phyloP scores from a whole-genome alignment of 768 basidiomycete species.

The Amanita thiersii region DNA sequence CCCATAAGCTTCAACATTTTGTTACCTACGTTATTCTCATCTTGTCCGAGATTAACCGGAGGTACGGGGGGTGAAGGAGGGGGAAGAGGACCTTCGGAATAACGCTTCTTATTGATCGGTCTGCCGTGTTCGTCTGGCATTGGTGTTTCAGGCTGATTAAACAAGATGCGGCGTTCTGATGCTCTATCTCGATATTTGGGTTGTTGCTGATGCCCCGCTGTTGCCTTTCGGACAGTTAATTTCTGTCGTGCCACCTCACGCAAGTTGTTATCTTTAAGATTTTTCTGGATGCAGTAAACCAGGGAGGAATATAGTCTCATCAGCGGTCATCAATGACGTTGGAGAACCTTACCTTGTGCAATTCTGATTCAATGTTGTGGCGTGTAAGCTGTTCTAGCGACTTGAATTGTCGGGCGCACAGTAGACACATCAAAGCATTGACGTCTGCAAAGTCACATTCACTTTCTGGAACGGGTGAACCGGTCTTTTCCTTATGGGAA shows the following conservation, averaged over 20 bases:
- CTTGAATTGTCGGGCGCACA: slow-evolving; percentile 94
- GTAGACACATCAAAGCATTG: slow-evolving; percentile 67
- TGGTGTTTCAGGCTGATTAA: slow-evolving; percentile 88
- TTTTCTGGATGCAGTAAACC: slow-evolving; percentile 53
- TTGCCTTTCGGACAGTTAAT: slow-evolving; percentile 34
- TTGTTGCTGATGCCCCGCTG: slow-evolving; percentile 27
- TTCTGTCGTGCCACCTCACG: slow-evolving; percentile 73
- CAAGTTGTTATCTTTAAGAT: slow-evolving; percentile 64
- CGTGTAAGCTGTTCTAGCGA: slow-evolving; percentile 74
- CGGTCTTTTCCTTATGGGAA: slow-evolving; percentile 13
- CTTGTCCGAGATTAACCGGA: slow-evolving; percentile 64
- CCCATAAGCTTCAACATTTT: slow-evolving; percentile 97
- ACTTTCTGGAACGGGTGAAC: slow-evolving; percentile 36
- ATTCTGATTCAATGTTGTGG: slow-evolving; percentile 88
- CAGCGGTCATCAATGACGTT: slow-evolving; percentile 16
- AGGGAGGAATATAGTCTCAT: slow-evolving; percentile 4
- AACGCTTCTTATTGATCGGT: slow-evolving; percentile 24
- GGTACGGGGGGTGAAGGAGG: slow-evolving; percentile 58
- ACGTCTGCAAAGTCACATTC: slow-evolving; percentile 85
- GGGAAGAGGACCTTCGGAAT: slow-evolving; percentile 52
- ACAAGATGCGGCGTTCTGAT: slow-evolving; percentile 80
- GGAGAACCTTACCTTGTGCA: slow-evolving; percentile 72
- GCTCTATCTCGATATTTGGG: slow-evolving; percentile 96
- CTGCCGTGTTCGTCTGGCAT: slow-evolving; percentile 38
- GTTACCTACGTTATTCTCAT: slow-evolving; percentile 84